phyloP scores from a whole-genome alignment of 345 rosid species.

The Murraya paniculata region DNA sequence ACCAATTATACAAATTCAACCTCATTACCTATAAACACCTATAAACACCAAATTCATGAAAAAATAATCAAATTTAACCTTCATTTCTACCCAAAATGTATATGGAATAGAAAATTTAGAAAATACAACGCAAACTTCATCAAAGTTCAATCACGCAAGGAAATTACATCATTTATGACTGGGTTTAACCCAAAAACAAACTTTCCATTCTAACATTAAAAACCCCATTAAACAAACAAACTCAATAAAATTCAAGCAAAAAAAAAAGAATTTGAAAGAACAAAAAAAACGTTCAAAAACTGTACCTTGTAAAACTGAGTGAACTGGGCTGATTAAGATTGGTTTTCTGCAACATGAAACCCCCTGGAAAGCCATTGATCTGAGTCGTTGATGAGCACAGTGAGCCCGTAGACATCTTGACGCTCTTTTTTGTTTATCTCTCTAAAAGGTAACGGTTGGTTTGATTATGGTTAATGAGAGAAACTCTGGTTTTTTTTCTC shows the following conservation, averaged over 20 bases:
- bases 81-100: not conserved
- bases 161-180: not conserved
- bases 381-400: constrained; percentile 55
- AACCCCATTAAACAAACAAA: constrained; percentile 1
- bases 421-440: constrained; percentile 9
- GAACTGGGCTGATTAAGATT: constrained; percentile 38
- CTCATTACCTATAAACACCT: not conserved
- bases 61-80: not conserved
- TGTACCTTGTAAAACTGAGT: constrained; percentile 41
- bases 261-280: not conserved
- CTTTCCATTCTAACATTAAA: not conserved
- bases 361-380: constrained; percentile 54
- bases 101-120: not conserved
- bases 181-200: constrained; percentile 10
- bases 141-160: not conserved
- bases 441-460: not conserved
- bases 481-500: constrained; percentile 2
- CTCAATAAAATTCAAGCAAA: constrained; percentile 4
- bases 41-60: not conserved
- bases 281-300: not conserved
- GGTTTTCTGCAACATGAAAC: constrained; percentile 38
- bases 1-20: not conserved
- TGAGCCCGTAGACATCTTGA: constrained; percentile 50
- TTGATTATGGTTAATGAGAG: constrained; percentile 16
- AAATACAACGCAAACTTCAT: not conserved